Conservation (phyloP, 495 filamentous ascomycete species). For the Letharia columbiana region DNA sequence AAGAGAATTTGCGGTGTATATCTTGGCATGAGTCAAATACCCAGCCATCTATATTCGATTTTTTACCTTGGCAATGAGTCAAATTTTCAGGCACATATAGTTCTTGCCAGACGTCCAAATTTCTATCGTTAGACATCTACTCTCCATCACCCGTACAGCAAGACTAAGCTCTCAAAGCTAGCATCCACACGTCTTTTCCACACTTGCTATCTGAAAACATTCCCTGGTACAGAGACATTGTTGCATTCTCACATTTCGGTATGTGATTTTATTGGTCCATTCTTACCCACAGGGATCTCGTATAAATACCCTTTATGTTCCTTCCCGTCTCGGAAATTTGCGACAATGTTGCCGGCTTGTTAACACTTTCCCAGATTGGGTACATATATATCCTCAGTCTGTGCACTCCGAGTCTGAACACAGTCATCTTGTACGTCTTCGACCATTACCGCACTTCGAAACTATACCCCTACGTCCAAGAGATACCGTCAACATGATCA, state of each 20-base stretch:
- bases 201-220: neutral
- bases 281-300: neutral
- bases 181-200: neutral
- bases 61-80: neutral
- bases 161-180: neutral
- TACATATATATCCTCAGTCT: neutral
- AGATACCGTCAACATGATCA: conserved; percentile 8
- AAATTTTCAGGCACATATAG: neutral
- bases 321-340: neutral
- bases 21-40: neutral
- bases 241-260: neutral
- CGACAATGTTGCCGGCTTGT: neutral
- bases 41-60: too few relatives aligned
- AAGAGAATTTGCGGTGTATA: neutral
- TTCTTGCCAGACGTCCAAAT: neutral
- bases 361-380: neutral
- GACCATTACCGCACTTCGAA: neutral
- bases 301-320: neutral
- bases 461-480: neutral
- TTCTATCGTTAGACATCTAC: neutral
- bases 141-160: neutral
- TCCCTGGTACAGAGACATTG: neutral
- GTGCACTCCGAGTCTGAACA: neutral
- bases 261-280: neutral
- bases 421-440: neutral